Evolutionary conservation across 306 rosid genomes (phyloP).

Genomic region (Ammopiptanthus mongolicus): DNA sequence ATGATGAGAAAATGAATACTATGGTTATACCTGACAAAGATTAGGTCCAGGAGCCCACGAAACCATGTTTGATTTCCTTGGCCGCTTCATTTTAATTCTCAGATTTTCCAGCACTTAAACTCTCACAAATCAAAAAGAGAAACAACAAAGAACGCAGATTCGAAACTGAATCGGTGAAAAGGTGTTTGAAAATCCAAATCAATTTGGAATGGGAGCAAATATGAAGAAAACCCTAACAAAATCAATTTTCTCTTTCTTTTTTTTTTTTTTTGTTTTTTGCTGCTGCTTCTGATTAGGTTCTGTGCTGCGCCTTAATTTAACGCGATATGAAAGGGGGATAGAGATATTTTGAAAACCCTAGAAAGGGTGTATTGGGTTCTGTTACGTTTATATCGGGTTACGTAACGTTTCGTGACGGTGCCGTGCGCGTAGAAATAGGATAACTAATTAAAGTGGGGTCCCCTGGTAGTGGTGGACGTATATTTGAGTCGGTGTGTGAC

Average conservation of each 20-base stretch:
- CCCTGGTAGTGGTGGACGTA: not conserved
- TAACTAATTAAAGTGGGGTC: not conserved
- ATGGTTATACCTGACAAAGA: conserved; percentile 77
- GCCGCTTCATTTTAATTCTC: conserved; percentile 68
- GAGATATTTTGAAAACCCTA: conserved; percentile 15
- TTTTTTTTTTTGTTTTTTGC: not conserved
- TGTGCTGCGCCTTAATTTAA: not conserved
- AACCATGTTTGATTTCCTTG: conserved; percentile 57
- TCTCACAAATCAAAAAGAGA: not conserved
- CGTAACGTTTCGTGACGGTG: not conserved
- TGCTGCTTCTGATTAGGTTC: not conserved
- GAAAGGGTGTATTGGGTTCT: not conserved
- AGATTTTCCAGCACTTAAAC: conserved; percentile 19
- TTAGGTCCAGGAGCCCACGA: conserved; percentile 66
- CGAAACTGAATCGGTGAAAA: not conserved
- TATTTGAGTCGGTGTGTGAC: conserved; percentile 1
- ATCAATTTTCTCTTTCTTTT: not conserved
- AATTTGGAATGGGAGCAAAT: not conserved
- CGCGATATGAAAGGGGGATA: not conserved
- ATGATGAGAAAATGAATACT: conserved; percentile 31
- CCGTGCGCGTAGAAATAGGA: not conserved
- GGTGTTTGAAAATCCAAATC: conserved; percentile 7
- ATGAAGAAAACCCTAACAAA: not conserved
- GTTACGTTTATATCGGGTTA: not conserved
- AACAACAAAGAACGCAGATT: conserved; percentile 10